A percentile compares a stretch with the other conserved stretches of the same genome.
These are phyloP conservation scores for Picea glauca DNA, from an alignment of 75 land plant genomes.

Conservation along the genomic window DNA sequence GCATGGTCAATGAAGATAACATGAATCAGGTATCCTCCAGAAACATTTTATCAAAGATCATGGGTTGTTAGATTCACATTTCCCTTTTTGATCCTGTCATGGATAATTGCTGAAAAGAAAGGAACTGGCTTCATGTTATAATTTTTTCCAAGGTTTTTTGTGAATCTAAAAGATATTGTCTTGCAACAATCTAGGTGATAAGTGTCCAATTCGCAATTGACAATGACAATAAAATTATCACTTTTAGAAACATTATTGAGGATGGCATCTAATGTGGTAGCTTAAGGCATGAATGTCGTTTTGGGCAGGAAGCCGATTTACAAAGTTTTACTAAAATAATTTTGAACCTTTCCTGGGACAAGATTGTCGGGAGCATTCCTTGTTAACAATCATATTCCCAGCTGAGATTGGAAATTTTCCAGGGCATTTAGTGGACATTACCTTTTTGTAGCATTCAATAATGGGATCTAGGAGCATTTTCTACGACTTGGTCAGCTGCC, in stretches of 20 bases:
- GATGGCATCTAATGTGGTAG: not conserved
- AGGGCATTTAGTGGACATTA: no score
- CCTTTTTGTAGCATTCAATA: no score
- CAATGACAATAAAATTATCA: not conserved
- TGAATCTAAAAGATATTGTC: not conserved
- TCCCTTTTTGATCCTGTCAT: not conserved
- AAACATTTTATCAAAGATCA: not conserved
- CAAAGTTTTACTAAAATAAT: no score
- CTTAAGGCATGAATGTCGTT: not conserved
- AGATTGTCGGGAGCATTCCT: no score
- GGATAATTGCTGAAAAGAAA: not conserved
- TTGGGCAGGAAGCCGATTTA: not conserved
- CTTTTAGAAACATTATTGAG: not conserved
- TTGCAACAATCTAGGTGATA: not conserved
- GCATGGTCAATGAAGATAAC: constrained; percentile 17
- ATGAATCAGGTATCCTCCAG: constrained; percentile 12
- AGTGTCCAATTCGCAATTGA: not conserved
- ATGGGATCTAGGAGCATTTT: no score
- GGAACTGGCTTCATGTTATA: no score
- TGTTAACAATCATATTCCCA: no score
- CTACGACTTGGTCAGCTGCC: no score
- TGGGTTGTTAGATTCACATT: not conserved
- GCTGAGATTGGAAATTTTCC: no score
- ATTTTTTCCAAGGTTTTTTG: not conserved
- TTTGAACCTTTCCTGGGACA: no score